Evolutionary conservation across 23 red algal species (phyloP).

Genomic region (Pyropia haitanensis): DNA sequence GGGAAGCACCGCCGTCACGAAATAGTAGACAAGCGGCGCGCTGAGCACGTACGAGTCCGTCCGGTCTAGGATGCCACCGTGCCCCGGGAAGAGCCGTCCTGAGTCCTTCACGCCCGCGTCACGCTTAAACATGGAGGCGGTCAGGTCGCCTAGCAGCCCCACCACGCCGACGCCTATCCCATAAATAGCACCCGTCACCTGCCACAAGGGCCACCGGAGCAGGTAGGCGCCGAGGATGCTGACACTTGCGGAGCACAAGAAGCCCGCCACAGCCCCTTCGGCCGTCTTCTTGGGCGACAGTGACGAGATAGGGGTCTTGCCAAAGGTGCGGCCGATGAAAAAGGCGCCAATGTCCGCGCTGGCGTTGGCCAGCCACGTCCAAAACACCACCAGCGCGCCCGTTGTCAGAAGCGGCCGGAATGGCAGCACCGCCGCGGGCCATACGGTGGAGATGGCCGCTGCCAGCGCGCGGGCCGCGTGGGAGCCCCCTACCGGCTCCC

Average conservation of each 20-base stretch:
- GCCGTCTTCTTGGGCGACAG: constrained; percentile 93
- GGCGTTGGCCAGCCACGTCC: constrained; percentile 89
- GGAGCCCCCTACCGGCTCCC: neutral
- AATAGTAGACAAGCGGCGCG: constrained; percentile 91
- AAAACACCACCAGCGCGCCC: constrained; percentile 75
- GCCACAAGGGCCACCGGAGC: constrained; percentile 87
- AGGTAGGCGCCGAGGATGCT: constrained; percentile 72
- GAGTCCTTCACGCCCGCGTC: constrained; percentile 97
- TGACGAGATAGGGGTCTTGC: constrained; percentile 44
- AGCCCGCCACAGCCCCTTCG: constrained; percentile 89
- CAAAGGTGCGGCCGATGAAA: constrained; percentile 68
- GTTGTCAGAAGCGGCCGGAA: constrained; percentile 48
- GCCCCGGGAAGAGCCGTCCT: constrained; percentile 74
- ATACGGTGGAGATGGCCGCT: constrained; percentile 7
- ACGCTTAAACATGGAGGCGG: constrained; percentile 89
- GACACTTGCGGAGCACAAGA: constrained; percentile 59
- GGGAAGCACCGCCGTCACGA: constrained; percentile 74
- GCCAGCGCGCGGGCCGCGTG: neutral
- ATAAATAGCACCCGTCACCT: constrained; percentile 78
- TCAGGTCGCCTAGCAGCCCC: constrained; percentile 92
- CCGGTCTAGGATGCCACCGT: constrained; percentile 96
- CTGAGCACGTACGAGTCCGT: constrained; percentile 83
- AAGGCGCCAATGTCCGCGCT: constrained; percentile 86
- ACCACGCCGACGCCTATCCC: constrained; percentile 84
- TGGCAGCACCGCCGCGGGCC: constrained; percentile 19